A percentile compares a stretch with the other conserved stretches of the same genome.
Conservation (phyloP, 805 yeast species). For the Kuraishia cidri region DNA sequence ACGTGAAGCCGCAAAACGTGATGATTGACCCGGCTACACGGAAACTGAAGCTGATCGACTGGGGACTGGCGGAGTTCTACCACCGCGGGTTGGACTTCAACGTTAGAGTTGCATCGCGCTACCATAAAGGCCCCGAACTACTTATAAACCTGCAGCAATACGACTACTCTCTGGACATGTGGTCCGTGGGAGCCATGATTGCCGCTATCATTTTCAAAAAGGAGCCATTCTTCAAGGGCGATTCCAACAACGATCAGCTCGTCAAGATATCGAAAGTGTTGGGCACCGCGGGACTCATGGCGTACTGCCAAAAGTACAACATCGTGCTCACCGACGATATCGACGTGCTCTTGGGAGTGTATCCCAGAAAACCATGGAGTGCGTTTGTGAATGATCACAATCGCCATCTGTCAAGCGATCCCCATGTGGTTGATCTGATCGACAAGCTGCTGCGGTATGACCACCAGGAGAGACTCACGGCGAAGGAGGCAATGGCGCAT, state of each 20-base stretch:
- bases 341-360: slow-evolving; percentile 63
- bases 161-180: slow-evolving; percentile 81
- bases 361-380: slow-evolving; percentile 59
- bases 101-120: slow-evolving; percentile 86
- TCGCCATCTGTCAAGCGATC: slow-evolving; percentile 37
- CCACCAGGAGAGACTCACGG: slow-evolving; percentile 83
- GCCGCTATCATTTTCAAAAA: slow-evolving; percentile 83
- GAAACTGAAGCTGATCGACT: slow-evolving; percentile 71
- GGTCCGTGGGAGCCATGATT: slow-evolving; percentile 90
- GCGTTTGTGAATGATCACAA: slow-evolving; percentile 50
- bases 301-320: slow-evolving; percentile 60
- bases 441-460: slow-evolving; percentile 73
- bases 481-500: slow-evolving; percentile 81
- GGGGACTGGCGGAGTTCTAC: slow-evolving; percentile 94
- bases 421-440: slow-evolving; percentile 57
- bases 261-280: slow-evolving; percentile 84
- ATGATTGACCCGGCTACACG: slow-evolving; percentile 76
- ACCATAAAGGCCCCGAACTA: slow-evolving; percentile 88
- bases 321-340: slow-evolving; percentile 68
- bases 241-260: slow-evolving; percentile 84
- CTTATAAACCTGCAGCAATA: slow-evolving; percentile 75
- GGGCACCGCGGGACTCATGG: slow-evolving; percentile 70
- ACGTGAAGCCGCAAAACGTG: slow-evolving; percentile 88
- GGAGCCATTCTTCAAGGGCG: slow-evolving; percentile 91
- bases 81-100: slow-evolving; percentile 86